Base-by-base conservation (phyloP, 306 rosid species). In the Sicyos baderoa region DNA sequence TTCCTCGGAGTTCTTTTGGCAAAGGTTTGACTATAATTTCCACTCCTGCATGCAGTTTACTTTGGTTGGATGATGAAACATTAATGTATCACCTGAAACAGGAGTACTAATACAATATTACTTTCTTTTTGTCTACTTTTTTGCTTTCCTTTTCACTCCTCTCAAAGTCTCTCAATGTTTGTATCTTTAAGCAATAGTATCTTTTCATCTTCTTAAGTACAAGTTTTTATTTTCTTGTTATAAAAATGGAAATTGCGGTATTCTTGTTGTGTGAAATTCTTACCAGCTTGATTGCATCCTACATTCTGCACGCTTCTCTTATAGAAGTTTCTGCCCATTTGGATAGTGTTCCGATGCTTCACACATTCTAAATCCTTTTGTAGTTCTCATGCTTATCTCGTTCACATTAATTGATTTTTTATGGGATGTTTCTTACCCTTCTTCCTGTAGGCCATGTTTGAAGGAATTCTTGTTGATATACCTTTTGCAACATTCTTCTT, bases 381-480 rank as follows among this genome's bases (percentile, higher is more conserved):
- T 47, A 42, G 25, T 9, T 72, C 37, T n/a, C 42, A 22, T 40
- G 42, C 32, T 45, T 11, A 6, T 35, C 40, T 35, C 3, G 29
- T 25, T 25, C 29, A 25, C 29, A 25, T 1, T 25, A 25, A 1
- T 1, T 25, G 29, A 25, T 25, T 58, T 56, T 64, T 54, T 62
- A 40, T 61, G 21, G 53, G n/a, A 66, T 9, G 18, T 54, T 54
- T 52, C 65, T 15, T 72, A 45, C 71, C 55, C 13, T 49, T 72
- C 32, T 61, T 40, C 68, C 78, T 83, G 74, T 78, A 93, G 99
- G 97, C 97, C 49, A 88, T 93, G 99, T 93, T 89, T 71, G 99
- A 93, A 83, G 99, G 99, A 70, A 90, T 93, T 84, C 94, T 93
- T 19, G 99, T 93, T 60, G 99, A 93, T 76, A 88, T 93, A 76